These are phyloP conservation scores for Phoma sp. DNA, from an alignment of 2,329 filamentous ascomycete species.

Conservation along the genomic window DNA sequence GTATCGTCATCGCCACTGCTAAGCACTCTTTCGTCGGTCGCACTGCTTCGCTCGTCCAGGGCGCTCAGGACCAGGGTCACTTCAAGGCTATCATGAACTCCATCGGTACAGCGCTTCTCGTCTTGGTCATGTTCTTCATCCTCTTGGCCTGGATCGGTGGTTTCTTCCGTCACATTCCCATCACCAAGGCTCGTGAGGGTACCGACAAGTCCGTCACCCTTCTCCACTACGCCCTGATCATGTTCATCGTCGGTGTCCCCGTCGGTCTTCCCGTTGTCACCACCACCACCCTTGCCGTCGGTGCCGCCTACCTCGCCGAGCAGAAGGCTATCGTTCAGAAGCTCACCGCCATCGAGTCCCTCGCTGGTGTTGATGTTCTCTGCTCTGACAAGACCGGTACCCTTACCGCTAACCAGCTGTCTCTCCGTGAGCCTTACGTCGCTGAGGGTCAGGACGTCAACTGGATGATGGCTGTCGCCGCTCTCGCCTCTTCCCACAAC, in stretches of 20 bases:
- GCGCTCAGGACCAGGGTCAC: constrained; percentile 73
- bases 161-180: constrained; percentile 75
- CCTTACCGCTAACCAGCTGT: constrained; percentile 76
- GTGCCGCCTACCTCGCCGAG: constrained; percentile 78
- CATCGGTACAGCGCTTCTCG: constrained; percentile 76
- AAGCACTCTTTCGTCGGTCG: constrained; percentile 78
- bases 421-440: constrained; percentile 78
- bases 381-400: constrained; percentile 86
- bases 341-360: constrained; percentile 77
- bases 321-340: constrained; percentile 83
- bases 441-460: constrained; percentile 79
- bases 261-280: constrained; percentile 81
- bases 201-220: constrained; percentile 64
- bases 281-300: constrained; percentile 78
- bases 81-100: constrained; percentile 81
- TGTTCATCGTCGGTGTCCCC: constrained; percentile 80
- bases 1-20: constrained; percentile 71
- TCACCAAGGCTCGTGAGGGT: constrained; percentile 65
- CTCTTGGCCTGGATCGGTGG: constrained; percentile 78
- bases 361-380: constrained; percentile 72
- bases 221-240: constrained; percentile 55
- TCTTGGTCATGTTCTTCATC: constrained; percentile 80
- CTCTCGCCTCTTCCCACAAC: constrained; percentile 79
- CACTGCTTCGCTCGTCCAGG: constrained; percentile 76
- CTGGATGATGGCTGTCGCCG: constrained; percentile 85